phyloP scores from a whole-genome alignment of 345 rosid species.

The Geranium rotundifolium region DNA sequence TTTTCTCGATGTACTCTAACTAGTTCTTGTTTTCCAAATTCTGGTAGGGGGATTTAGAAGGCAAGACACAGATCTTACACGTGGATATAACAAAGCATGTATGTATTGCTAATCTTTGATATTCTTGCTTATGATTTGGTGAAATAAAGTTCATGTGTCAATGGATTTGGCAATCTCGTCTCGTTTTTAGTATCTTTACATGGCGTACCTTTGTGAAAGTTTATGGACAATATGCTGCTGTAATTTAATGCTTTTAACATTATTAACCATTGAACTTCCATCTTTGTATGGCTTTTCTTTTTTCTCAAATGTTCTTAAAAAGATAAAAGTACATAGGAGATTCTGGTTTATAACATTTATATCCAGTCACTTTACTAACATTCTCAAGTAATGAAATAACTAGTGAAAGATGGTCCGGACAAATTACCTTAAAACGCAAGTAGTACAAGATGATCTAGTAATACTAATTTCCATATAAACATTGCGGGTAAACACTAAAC shows the following conservation, averaged over 20 bases:
- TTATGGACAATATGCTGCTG: background rate
- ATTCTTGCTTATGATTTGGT: background rate
- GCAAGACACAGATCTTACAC: conserved; percentile 49
- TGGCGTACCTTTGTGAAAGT: background rate
- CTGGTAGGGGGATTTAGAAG: conserved; percentile 58
- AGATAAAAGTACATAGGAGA: too few relatives aligned
- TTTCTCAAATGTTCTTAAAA: background rate
- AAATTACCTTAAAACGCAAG: too few relatives aligned
- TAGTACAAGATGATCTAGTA: too few relatives aligned
- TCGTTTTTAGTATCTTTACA: too few relatives aligned
- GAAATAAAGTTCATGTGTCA: background rate
- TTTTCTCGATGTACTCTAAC: conserved; percentile 5
- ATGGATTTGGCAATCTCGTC: background rate
- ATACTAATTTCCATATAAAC: too few relatives aligned
- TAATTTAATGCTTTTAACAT: background rate
- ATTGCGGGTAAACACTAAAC: too few relatives aligned
- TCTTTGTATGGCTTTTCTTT: background rate
- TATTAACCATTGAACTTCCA: background rate
- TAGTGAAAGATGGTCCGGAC: too few relatives aligned
- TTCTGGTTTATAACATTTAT: too few relatives aligned
- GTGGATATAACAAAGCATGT: conserved; percentile 71
- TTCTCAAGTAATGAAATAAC: too few relatives aligned
- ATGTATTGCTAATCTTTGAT: conserved; percentile 18
- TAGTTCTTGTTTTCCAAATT: conserved; percentile 10
- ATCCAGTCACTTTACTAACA: too few relatives aligned